Conservation (phyloP, 2,329 filamentous ascomycete genomes). For the Colletotrichum salicis region DNA sequence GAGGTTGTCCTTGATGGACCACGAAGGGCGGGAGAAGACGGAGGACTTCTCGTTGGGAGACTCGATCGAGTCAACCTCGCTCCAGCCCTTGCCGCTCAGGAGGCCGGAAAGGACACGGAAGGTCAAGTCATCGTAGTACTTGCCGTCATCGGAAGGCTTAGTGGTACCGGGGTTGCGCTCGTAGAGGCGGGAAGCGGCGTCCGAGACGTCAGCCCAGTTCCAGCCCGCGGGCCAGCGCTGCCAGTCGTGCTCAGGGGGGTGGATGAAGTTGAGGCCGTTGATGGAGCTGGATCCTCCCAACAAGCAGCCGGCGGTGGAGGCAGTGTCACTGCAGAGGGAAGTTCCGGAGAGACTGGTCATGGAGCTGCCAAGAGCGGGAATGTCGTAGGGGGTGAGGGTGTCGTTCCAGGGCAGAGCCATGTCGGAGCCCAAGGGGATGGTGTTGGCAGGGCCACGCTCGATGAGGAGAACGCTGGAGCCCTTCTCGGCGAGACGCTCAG, state of each 20-base stretch:
- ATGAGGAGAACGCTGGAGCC: conserved; percentile 50
- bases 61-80: conserved; percentile 53
- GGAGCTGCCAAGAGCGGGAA: conserved; percentile 43
- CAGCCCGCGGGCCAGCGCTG: conserved; percentile 45
- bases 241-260: conserved; percentile 45
- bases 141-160: conserved; percentile 40
- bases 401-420: conserved; percentile 46
- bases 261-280: conserved; percentile 47
- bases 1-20: conserved; percentile 31
- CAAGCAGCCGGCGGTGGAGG: conserved; percentile 48
- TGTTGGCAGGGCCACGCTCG: conserved; percentile 50
- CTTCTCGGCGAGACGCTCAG: conserved; percentile 49
- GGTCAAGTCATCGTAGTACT: conserved; percentile 29
- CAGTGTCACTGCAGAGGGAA: conserved; percentile 49
- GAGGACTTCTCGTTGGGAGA: conserved; percentile 28
- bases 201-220: conserved; percentile 41
- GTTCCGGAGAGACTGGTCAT: conserved; percentile 37
- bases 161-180: conserved; percentile 42
- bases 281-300: conserved; percentile 49
- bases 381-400: conserved; percentile 44
- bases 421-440: conserved; percentile 44
- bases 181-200: conserved; percentile 42
- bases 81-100: conserved; percentile 27
- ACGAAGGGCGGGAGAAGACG: conserved; percentile 29
- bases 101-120: conserved; percentile 21